Conservation (phyloP, 345 rosid genomes). For the Cardamine chenopodiifolia region DNA sequence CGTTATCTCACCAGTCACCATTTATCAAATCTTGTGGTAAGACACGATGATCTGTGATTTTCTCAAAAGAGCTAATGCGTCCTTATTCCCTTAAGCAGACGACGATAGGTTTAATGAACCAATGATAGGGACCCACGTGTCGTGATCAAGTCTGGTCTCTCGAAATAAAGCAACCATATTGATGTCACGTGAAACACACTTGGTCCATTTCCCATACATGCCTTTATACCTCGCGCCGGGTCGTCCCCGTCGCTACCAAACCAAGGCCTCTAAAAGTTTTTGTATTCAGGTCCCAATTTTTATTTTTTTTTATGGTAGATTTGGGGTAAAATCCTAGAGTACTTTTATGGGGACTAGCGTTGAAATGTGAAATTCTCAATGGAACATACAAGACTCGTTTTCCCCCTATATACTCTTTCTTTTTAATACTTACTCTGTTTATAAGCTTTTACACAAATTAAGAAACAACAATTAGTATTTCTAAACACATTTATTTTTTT, state of each 20-base stretch:
- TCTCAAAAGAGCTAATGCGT: slow-evolving; percentile 35
- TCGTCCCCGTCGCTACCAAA: slow-evolving; percentile 37
- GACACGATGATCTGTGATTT: slow-evolving; percentile 25
- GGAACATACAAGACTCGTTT: not conserved
- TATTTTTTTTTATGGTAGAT: not conserved
- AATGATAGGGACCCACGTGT: slow-evolving; percentile 27
- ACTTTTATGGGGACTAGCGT: slow-evolving; percentile 11
- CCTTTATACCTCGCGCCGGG: slow-evolving; percentile 32
- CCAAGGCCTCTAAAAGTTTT: slow-evolving; percentile 33
- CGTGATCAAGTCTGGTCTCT: slow-evolving; percentile 10
- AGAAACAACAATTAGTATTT: too few relatives aligned
- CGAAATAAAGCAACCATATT: slow-evolving; percentile 15
- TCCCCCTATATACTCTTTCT: not conserved
- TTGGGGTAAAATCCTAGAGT: not conserved
- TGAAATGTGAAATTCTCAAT: not conserved
- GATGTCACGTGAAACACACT: slow-evolving; percentile 28
- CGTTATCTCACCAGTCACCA: slow-evolving; percentile 16
- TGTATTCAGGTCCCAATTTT: slow-evolving; percentile 24
- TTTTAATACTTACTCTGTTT: too few relatives aligned
- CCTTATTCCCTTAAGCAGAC: slow-evolving; percentile 30
- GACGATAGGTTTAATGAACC: slow-evolving; percentile 9
- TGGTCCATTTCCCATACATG: slow-evolving; percentile 32
- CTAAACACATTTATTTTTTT: too few relatives aligned
- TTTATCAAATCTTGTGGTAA: not conserved
- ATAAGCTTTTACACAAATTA: too few relatives aligned